These are phyloP conservation scores for Gonapodya sp. DNA, from an alignment of 192 early-diverging fungal species.

Conservation along the genomic window DNA sequence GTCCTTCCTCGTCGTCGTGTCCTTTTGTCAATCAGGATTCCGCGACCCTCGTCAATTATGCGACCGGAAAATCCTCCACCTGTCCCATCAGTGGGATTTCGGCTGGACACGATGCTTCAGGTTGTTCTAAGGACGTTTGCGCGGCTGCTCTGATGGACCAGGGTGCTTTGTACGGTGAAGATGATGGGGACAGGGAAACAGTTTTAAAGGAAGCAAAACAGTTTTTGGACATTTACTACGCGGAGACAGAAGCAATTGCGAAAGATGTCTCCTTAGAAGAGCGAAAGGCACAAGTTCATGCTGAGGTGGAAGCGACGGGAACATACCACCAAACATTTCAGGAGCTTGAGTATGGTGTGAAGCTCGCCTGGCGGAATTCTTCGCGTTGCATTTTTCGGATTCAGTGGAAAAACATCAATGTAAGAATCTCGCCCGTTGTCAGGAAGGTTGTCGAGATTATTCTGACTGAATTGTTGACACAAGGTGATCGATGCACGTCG, in stretches of 20 bases:
- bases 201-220: neutral
- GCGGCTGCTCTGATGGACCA: neutral
- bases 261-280: neutral
- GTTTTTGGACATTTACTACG: neutral
- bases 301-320: neutral
- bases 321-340: neutral
- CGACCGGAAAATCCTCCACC: neutral
- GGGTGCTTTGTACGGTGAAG: neutral
- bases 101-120: neutral
- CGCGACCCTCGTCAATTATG: neutral
- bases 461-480: too few relatives aligned
- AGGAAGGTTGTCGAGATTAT: too few relatives aligned
- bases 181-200: neutral
- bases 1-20: too few relatives aligned
- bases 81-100: neutral
- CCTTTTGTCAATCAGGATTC: neutral
- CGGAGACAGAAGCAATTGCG: neutral
- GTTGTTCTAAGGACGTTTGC: neutral
- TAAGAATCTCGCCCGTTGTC: neutral
- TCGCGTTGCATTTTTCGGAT: neutral
- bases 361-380: neutral
- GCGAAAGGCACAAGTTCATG: neutral
- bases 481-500: neutral
- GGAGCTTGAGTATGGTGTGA: neutral
- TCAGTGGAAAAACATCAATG: neutral